Base-by-base conservation (phyloP, 2,329 filamentous ascomycete species). In the Lizonia empirigonia region DNA sequence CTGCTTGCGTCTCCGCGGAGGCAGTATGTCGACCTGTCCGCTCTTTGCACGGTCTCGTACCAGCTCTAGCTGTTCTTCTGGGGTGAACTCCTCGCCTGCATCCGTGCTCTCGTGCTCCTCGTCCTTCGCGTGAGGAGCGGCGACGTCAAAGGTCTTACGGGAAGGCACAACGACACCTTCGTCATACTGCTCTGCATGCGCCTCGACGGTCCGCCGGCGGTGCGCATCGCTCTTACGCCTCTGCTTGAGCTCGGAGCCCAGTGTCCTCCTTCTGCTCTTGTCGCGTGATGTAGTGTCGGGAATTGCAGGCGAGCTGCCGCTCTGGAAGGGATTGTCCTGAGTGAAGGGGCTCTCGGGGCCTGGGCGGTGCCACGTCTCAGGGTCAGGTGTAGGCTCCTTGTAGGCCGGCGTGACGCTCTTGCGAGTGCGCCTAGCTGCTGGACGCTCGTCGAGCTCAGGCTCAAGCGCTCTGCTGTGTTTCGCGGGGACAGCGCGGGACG, bases 321-420 rank as follows among this genome's bases (percentile, higher is more conserved):
- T 90, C 71, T 97, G 93, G 69, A 97, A 97, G 0, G 93, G 92
- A 65, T 97, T 97, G 45, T 97, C 91, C 61, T 87, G 83, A 1
- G 88, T 91, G 73, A 97, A 97, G 24, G 89, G 87, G 64, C 81
- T 88, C 26, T 82, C 81, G 6, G 82, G 80, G 7, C 64, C 68
- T 20, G 67, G 56, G n/a, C 61, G 62, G 47, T 68, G 65, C 63
- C 71, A 74, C 44, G 77, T 73, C 41, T 81, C 79, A 51, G 89
- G 85, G 10, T 76, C 73, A 2, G 69, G 65, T 15, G 74, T 70
- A 34, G 79, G 76, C 8, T 75, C 65, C 56, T 81, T 82, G 15
- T 77, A 56, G 15, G 62, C 70, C 6, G 75, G 68, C 5, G 73
- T 67, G 9, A 68, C 67, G 30, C 70, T 76, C 59, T 70, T 70